Conservation (phyloP, 257 asterid genomes). For the Fraxinus pennsylvanica region DNA sequence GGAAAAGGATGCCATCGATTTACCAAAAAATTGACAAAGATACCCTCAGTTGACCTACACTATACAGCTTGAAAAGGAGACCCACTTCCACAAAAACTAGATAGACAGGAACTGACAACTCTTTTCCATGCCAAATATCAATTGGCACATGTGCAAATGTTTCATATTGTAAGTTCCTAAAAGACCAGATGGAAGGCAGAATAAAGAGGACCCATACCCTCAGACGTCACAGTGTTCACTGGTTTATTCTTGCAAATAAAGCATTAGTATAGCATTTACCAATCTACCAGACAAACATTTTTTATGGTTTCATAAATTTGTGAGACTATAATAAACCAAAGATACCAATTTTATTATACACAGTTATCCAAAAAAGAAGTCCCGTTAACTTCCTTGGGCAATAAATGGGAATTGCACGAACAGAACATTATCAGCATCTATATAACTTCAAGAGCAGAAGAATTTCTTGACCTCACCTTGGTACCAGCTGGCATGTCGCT, state of each 20-base stretch:
- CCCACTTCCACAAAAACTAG: background rate
- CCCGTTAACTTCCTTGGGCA: background rate
- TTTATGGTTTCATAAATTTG: background rate
- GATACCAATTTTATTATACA: background rate
- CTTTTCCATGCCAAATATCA: background rate
- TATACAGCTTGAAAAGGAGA: background rate
- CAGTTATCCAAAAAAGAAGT: background rate
- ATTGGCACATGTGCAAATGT: background rate
- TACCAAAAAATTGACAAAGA: background rate
- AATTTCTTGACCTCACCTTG: constrained; percentile 49
- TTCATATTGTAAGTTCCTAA: constrained; percentile 2
- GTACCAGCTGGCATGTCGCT: constrained; percentile 91
- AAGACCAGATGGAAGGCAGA: constrained; percentile 10
- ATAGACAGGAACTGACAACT: background rate
- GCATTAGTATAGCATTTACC: background rate
- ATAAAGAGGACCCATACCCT: background rate
- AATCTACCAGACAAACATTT: background rate
- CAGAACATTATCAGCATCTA: background rate
- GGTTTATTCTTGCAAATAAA: constrained; percentile 12
- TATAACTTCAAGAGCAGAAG: constrained; percentile 5
- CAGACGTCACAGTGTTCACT: background rate
- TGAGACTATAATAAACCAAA: background rate
- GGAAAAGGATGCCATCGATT: background rate
- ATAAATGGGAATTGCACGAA: background rate
- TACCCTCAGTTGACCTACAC: background rate